phyloP scores from a whole-genome alignment of 2,329 filamentous ascomycete genomes.

The Magnaporthiopsis incrustans region DNA sequence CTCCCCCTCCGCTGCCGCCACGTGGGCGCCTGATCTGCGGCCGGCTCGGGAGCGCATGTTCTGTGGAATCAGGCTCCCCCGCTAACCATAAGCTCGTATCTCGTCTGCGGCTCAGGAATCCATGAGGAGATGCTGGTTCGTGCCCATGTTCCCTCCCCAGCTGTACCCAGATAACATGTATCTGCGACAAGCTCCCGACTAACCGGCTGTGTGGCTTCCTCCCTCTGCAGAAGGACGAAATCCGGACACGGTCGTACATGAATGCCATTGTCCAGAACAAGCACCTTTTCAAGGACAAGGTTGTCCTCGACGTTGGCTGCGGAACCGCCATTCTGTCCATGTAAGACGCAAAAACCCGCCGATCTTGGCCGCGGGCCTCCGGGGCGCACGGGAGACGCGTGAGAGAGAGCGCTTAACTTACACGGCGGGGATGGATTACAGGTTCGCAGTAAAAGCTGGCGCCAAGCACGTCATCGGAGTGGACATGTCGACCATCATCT shows the following conservation, averaged over 20 bases:
- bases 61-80: background rate
- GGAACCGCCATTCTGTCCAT: slow-evolving; percentile 98
- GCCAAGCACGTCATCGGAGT: slow-evolving; percentile 98
- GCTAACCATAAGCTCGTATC: background rate
- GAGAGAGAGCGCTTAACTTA: background rate
- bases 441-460: slow-evolving; percentile 94
- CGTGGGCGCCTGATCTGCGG: background rate
- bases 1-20: no score
- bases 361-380: background rate
- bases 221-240: slow-evolving; percentile 79
- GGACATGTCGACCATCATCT: slow-evolving; percentile 99
- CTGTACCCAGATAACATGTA: background rate
- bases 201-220: slow-evolving; percentile 8
- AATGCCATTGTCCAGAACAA: slow-evolving; percentile 96
- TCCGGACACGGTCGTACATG: slow-evolving; percentile 93
- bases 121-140: slow-evolving; percentile 97
- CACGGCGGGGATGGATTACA: slow-evolving; percentile 28
- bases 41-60: background rate
- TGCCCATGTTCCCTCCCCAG: slow-evolving; percentile 22
- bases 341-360: slow-evolving; percentile 43
- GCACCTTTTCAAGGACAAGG: slow-evolving; percentile 85
- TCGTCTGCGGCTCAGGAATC: slow-evolving; percentile 58
- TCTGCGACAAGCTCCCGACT: slow-evolving; percentile 9
- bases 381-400: background rate
- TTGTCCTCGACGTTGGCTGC: slow-evolving; percentile 94